phyloP scores from a whole-genome alignment of 352 stramenopile species.

The Phytophthora lateralis region DNA sequence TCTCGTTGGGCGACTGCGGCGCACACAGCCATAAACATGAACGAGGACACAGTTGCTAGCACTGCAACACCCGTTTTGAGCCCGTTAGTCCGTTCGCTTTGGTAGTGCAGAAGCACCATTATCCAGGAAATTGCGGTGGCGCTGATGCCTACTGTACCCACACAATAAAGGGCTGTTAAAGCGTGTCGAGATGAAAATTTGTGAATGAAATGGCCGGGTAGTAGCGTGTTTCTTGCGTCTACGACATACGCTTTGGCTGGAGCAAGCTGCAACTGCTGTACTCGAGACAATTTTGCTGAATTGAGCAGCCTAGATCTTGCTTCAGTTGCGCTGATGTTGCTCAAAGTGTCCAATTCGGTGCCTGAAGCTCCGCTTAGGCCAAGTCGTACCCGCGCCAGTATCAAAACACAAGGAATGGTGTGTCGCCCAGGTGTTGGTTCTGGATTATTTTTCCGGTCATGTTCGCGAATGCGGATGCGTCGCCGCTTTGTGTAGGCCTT shows the following conservation, averaged over 20 bases:
- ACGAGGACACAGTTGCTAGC: constrained; percentile 4
- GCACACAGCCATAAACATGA: constrained; percentile 11
- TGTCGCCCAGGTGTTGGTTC: background rate
- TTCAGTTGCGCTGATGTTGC: background rate
- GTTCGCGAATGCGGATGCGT: constrained; percentile 1
- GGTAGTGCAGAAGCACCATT: constrained; percentile 4
- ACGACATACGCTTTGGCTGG: constrained; percentile 11
- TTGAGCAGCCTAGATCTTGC: background rate
- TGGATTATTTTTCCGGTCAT: constrained; percentile 2
- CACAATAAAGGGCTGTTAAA: constrained; percentile 1
- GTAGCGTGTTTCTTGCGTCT: constrained; percentile 7
- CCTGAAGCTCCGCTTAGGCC: background rate
- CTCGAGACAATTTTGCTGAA: background rate
- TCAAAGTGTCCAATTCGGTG: background rate
- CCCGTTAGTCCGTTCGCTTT: background rate
- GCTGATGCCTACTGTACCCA: constrained; percentile 13
- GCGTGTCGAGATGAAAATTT: background rate
- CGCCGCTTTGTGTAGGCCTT: constrained; percentile 19
- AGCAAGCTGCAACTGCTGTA: constrained; percentile 18
- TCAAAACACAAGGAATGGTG: constrained; percentile 23
- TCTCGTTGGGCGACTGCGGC: constrained; percentile 22
- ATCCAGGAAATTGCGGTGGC: constrained; percentile 11
- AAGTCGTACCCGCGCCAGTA: constrained; percentile 20
- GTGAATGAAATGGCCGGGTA: background rate
- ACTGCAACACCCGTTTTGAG: constrained; percentile 2